Base-by-base conservation (phyloP, 257 asterid species). In the Voacanga thouarsii region DNA sequence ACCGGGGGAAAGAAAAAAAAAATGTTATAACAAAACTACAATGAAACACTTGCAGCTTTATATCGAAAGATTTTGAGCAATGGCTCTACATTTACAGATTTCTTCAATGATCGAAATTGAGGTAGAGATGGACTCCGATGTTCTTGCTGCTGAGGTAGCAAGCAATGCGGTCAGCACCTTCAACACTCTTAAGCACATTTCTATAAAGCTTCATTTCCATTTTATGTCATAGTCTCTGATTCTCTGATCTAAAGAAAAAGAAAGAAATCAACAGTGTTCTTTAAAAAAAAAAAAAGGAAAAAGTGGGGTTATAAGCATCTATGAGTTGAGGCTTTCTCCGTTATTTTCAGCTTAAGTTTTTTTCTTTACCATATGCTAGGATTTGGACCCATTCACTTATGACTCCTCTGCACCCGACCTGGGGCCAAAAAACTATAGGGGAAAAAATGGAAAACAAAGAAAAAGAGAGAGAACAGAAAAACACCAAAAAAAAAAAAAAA, bases 71-170 rank as follows among this genome's bases (percentile, higher is more conserved):
- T 18, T 23, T 43, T 53, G 72, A 56, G 74, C 53, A 64, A 71
- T 19, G 50, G 53, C 72, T 75, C 49, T 26, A 69, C 6, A 37
- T 80, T 89, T 83, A 78, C 90, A 95, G 99, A 93, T 95, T 3
- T 93, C 97, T 66, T 95, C 98, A 57, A 95, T 95, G 89, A 95
- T 95, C 78, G 98, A 95, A 86, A 95, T 95, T 57, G 99, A 95
- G 87, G 96, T 95, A 66, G 97, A 95, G 83, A 82, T 95, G 89
- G 99, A 95, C 80, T 81, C 91, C 59, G 98, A 93, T 76, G 99
- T 92, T 83, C 87, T 89, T 83, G 97, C 99, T 66, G 98, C 99
- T 57, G 99, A 95, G 88, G 87, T 91, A 41, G 98, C 84, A 76
- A 87, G 90, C 84, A 90, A 87, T 80, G 82, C 84, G 74, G 99